Base-by-base conservation (phyloP, 768 basidiomycete species). In the Amanita phalloides region DNA sequence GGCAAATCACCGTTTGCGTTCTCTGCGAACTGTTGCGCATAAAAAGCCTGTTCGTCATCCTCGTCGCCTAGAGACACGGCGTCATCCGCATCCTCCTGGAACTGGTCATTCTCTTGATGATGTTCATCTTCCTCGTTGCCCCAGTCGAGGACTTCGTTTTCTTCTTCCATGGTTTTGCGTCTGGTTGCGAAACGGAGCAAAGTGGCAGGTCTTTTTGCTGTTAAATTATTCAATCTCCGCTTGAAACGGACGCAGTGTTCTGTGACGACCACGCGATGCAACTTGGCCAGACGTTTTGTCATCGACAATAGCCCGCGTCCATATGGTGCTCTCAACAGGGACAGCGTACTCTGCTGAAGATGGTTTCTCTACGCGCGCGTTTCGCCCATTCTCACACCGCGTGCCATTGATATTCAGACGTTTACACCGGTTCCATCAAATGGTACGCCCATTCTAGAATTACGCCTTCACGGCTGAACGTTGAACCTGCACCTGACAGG, bases 391-490 rank as follows among this genome's bases (percentile, higher is more conserved):
- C 44, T 69, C 78, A 3, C 75, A 73, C 39, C 81, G 87, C 17
- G 69, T 93, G 23, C 90, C 90, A 14, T 71, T 87, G 35, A 86
- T 93, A 57, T 88, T 95, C 62, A 76, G 82, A 55, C 72, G 91
- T 38, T 64, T 94, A 45, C 79, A 85, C 58, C 78, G 87, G 54
- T 84, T 92, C 57, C 84, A 90, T 52, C 87, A 91, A 66, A 92
- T 94, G 91, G 91, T 84, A 54, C 26, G 7, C 32, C 8, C 47
- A 78, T 56, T 39, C 45, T 8, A 28, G 49, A 10, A 17, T 43
- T 11, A 8, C 36, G 32, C 4, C 25, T 44, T 43, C n/a, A 35
- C 39, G 28, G 30, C n/a, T 53, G 25, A 43, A 17, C 32, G 30
- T 14, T 53, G 25, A 43, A 17, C 32, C 28, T 41, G 43, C 37